These are phyloP conservation scores for Chytriomyces sp. DNA, from an alignment of 192 early-diverging fungal genomes.

Conservation along the genomic window DNA sequence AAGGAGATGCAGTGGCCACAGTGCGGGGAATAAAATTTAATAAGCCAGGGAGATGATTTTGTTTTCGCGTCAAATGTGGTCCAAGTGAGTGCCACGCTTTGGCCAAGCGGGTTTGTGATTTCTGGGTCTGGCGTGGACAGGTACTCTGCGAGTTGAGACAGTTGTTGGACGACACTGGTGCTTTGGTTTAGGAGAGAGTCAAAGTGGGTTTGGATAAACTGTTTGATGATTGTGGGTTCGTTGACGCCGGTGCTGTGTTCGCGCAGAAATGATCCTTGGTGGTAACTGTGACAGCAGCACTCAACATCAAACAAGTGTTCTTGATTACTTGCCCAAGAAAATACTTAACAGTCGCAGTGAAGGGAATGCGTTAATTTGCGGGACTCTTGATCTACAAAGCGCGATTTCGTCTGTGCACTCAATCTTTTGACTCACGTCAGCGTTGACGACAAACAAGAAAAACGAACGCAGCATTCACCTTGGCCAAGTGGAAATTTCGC, in stretches of 20 bases:
- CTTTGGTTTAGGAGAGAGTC: background rate
- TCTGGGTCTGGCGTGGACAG: background rate
- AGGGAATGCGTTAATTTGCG: background rate
- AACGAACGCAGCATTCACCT: background rate
- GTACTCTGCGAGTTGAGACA: background rate
- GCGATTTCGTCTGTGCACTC: background rate
- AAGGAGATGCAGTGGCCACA: conserved; percentile 89
- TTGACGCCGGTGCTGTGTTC: background rate
- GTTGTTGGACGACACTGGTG: background rate
- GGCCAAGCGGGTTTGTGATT: background rate
- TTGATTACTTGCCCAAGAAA: background rate
- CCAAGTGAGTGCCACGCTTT: background rate
- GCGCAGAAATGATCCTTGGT: background rate
- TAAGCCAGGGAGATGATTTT: conserved; percentile 2
- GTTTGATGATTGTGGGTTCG: background rate
- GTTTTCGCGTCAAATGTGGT: conserved; percentile 6
- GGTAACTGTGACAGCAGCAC: background rate
- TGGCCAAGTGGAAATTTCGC: conserved; percentile 1
- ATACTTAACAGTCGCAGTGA: background rate
- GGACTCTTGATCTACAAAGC: background rate
- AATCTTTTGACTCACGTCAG: background rate
- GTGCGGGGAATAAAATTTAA: conserved; percentile 85
- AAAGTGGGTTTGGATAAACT: background rate
- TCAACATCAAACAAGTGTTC: background rate
- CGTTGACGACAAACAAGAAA: background rate